These are phyloP conservation scores for Phytophthora multivora DNA, from an alignment of 352 stramenopile species.

Conservation along the genomic window DNA sequence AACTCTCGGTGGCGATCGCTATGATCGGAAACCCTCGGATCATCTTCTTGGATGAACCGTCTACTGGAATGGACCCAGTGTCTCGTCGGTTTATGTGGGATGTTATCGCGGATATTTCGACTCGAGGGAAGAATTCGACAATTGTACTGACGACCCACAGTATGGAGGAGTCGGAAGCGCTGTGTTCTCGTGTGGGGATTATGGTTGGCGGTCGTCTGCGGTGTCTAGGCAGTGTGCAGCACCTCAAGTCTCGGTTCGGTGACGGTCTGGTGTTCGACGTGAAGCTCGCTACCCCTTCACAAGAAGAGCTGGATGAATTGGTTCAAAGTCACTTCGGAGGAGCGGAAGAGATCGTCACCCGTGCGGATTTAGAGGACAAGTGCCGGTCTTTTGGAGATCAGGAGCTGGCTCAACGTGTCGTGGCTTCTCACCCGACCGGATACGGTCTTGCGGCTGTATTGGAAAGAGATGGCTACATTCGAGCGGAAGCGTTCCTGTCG, in stretches of 20 bases:
- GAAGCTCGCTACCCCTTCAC: constrained; percentile 39
- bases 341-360: constrained; percentile 40
- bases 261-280: constrained; percentile 90
- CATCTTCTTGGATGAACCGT: constrained; percentile 92
- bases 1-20: constrained; percentile 94
- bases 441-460: constrained; percentile 63
- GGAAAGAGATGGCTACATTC: constrained; percentile 54
- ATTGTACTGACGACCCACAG: constrained; percentile 95
- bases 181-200: constrained; percentile 96
- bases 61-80: constrained; percentile 94
- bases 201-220: constrained; percentile 87
- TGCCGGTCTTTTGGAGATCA: constrained; percentile 52
- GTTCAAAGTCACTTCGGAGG: constrained; percentile 27
- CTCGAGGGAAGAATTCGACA: constrained; percentile 62
- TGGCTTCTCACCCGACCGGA: constrained; percentile 61
- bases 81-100: constrained; percentile 95
- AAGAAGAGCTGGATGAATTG: constrained; percentile 42
- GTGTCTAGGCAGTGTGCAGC: constrained; percentile 90
- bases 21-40: constrained; percentile 94
- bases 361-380: constrained; percentile 38
- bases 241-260: constrained; percentile 89
- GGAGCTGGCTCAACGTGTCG: constrained; percentile 46
- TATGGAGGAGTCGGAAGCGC: constrained; percentile 96
- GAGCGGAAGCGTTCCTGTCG: constrained; percentile 50
- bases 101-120: constrained; percentile 82